Conservation (phyloP, 345 rosid species). For the Reutealis trisperma region DNA sequence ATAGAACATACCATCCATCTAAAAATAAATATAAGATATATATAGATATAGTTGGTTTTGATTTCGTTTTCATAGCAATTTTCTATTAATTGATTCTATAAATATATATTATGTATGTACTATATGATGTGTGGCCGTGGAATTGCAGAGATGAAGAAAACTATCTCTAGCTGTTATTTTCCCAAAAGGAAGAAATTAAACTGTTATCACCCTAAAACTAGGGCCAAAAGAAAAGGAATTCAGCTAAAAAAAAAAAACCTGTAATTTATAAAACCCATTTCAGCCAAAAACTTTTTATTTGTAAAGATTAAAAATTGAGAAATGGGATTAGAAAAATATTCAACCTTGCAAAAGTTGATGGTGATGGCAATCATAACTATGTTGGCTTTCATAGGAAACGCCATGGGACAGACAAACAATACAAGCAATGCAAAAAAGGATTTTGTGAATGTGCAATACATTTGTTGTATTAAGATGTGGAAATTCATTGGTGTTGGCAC, state of each 20-base stretch:
- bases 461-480: slow-evolving; percentile 3
- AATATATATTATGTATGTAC: neutral
- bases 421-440: neutral
- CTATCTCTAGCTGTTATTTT: neutral
- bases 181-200: neutral
- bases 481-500: neutral
- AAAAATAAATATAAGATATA: no score
- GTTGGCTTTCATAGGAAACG: neutral
- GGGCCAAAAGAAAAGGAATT: neutral
- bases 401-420: neutral
- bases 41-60: no score
- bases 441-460: neutral
- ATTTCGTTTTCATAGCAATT: no score
- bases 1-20: no score
- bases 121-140: neutral
- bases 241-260: neutral
- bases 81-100: neutral
- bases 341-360: neutral
- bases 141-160: no score
- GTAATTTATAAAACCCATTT: neutral
- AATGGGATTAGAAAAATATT: neutral
- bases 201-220: neutral
- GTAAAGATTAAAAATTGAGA: neutral
- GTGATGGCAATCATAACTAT: neutral
- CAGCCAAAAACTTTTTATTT: neutral